phyloP scores from a whole-genome alignment of 805 yeast genomes.

The Hanseniaspora occidentalis region DNA sequence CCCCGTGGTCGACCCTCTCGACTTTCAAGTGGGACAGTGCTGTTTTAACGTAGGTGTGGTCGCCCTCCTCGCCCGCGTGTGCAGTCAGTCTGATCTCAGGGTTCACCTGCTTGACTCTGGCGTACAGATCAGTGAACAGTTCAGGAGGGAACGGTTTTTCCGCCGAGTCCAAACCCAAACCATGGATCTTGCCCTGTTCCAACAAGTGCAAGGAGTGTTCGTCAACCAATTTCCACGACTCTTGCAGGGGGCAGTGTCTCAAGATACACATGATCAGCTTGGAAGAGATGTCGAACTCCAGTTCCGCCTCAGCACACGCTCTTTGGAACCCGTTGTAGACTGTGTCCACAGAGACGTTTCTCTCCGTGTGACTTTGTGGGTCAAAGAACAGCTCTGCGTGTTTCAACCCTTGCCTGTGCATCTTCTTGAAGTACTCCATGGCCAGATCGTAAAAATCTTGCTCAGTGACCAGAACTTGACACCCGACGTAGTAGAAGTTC shows the following conservation, averaged over 20 bases:
- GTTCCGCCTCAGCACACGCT: conserved; percentile 50
- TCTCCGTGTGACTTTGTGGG: conserved; percentile 70
- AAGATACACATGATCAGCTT: conserved; percentile 73
- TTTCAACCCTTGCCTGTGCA: conserved; percentile 42
- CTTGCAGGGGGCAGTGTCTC: conserved; percentile 56
- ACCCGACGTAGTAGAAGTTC: conserved; percentile 69
- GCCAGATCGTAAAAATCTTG: conserved; percentile 69
- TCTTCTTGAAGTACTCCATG: conserved; percentile 55
- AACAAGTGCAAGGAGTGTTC: conserved; percentile 36
- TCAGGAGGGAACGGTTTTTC: conserved; percentile 72
- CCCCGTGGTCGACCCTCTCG: conserved; percentile 72
- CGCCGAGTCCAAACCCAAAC: conserved; percentile 72
- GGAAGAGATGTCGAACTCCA: conserved; percentile 46
- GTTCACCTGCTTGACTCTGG: conserved; percentile 31
- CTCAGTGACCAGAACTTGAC: conserved; percentile 57
- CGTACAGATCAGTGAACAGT: conserved; percentile 52
- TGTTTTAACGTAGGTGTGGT: conserved; percentile 48
- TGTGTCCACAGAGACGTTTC: conserved; percentile 46
- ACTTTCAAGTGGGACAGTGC: conserved; percentile 49
- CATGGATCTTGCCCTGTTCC: conserved; percentile 49
- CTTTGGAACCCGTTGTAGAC: conserved; percentile 55
- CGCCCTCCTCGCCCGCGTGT: conserved; percentile 87
- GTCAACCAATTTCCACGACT: conserved; percentile 46
- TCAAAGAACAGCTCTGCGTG: conserved; percentile 76
- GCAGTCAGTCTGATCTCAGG: conserved; percentile 59